phyloP scores from a whole-genome alignment of 139 green algal species.

The Chlorella sorokiniana region DNA sequence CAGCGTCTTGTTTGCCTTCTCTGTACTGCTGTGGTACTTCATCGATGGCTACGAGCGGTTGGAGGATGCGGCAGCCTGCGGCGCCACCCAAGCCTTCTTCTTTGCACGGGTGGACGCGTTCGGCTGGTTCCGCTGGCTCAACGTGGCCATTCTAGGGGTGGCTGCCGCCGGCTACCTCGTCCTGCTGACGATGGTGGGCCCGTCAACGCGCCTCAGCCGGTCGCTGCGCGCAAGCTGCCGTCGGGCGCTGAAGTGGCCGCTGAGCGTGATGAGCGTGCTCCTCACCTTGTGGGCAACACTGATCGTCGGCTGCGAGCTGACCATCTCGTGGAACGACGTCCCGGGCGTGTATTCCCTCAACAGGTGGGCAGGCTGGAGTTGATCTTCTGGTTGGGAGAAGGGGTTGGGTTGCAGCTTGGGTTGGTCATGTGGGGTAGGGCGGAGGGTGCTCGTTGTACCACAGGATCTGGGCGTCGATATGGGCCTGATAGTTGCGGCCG shows the following conservation, averaged over 20 bases:
- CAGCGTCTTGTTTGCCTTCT: neutral
- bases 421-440: too few species aligned
- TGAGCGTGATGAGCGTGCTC: neutral
- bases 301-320: slow-evolving; percentile 2
- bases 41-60: neutral
- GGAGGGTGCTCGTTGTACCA: too few species aligned
- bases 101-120: slow-evolving; percentile 2
- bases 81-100: slow-evolving; percentile 1
- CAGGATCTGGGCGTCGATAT: too few species aligned
- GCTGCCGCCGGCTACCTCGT: neutral
- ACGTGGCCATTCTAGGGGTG: neutral
- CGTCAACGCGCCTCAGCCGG: neutral
- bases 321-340: slow-evolving; percentile 5
- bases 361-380: too few species aligned
- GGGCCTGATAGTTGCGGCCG: too few species aligned
- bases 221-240: neutral
- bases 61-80: neutral
- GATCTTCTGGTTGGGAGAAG: too few species aligned
- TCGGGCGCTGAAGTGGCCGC: neutral
- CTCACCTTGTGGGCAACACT: neutral
- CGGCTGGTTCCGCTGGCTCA: slow-evolving; percentile 5
- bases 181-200: neutral
- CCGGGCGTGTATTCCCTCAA: slow-evolving; percentile 3
- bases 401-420: too few species aligned
- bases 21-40: neutral